phyloP scores from a whole-genome alignment of 2,329 filamentous ascomycete genomes.

The Amylocarpus encephaloides region DNA sequence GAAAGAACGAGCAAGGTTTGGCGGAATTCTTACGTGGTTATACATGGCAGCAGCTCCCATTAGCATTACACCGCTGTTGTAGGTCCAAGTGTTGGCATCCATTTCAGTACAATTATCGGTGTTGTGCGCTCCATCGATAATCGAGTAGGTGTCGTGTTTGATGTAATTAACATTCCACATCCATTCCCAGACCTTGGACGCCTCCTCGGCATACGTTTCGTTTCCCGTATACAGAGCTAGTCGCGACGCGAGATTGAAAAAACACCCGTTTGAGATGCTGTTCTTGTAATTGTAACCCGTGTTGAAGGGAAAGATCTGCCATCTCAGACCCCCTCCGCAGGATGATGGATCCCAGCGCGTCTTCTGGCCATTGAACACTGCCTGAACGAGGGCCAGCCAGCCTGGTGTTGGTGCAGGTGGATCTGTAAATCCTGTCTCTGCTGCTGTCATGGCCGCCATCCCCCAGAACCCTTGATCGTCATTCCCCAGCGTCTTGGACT shows the following conservation, averaged over 20 bases:
- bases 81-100: conserved; percentile 60
- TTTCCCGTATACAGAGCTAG: conserved; percentile 73
- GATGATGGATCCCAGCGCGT: conserved; percentile 61
- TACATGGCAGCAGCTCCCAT: conserved; percentile 45
- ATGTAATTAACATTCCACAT: conserved; percentile 52
- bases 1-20: not conserved
- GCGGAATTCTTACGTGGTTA: conserved; percentile 38
- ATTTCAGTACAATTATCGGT: conserved; percentile 51
- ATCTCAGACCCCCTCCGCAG: conserved; percentile 69
- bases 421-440: conserved; percentile 57
- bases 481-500: conserved; percentile 55
- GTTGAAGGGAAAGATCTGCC: conserved; percentile 82
- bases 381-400: conserved; percentile 68
- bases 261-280: conserved; percentile 54
- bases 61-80: conserved; percentile 63
- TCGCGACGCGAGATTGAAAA: conserved; percentile 57
- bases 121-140: conserved; percentile 57
- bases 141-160: conserved; percentile 39
- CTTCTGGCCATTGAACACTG: conserved; percentile 73
- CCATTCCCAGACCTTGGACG: conserved; percentile 68
- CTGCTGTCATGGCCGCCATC: conserved; percentile 62
- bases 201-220: conserved; percentile 70
- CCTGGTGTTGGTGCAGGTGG: conserved; percentile 49
- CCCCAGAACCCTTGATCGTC: conserved; percentile 72
- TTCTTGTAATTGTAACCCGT: conserved; percentile 74